These are phyloP conservation scores for Globisporangium echinulatum DNA, from an alignment of 352 stramenopile species.

Conservation along the genomic window DNA sequence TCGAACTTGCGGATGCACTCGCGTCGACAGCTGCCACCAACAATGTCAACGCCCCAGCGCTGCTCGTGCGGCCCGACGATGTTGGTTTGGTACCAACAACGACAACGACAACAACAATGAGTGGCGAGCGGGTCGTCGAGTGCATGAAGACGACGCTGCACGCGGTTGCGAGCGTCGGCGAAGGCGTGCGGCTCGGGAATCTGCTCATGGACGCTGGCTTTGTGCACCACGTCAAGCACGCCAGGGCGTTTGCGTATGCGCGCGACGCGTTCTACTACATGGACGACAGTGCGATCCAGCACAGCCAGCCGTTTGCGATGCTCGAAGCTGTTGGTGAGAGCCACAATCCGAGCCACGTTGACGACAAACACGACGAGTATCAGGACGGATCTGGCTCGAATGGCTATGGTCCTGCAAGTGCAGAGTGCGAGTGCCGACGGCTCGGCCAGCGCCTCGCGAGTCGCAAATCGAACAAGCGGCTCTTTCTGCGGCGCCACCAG, in stretches of 20 bases:
- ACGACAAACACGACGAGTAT: not conserved
- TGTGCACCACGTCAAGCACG: slow-evolving; percentile 29
- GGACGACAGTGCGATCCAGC: slow-evolving; percentile 21
- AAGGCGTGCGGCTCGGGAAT: slow-evolving; percentile 33
- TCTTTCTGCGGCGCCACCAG: slow-evolving; percentile 17
- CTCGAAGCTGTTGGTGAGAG: slow-evolving; percentile 9
- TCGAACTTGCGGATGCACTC: slow-evolving; percentile 19
- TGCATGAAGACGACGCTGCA: slow-evolving; percentile 9
- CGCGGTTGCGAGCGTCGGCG: slow-evolving; percentile 8
- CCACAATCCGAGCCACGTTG: not conserved
- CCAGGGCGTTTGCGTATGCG: slow-evolving; percentile 17
- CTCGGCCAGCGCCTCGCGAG: slow-evolving; percentile 27
- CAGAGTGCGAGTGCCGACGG: slow-evolving; percentile 19
- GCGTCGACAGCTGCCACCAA: not conserved
- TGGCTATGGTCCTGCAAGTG: slow-evolving; percentile 5
- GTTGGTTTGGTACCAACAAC: too few relatives aligned
- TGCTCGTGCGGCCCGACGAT: slow-evolving; percentile 2
- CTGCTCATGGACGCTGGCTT: slow-evolving; percentile 27
- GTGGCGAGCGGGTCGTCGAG: slow-evolving; percentile 12
- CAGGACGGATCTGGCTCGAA: not conserved
- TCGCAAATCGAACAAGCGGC: slow-evolving; percentile 12
- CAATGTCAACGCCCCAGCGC: not conserved
- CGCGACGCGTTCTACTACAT: slow-evolving; percentile 22
- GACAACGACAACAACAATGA: too few relatives aligned
- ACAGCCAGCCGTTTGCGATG: slow-evolving; percentile 23